A percentile compares a stretch with the other conserved stretches of the same genome.
Evolutionary conservation across 176 grass and related monocot species (phyloP).

Genomic region (Raddia guianensis): DNA sequence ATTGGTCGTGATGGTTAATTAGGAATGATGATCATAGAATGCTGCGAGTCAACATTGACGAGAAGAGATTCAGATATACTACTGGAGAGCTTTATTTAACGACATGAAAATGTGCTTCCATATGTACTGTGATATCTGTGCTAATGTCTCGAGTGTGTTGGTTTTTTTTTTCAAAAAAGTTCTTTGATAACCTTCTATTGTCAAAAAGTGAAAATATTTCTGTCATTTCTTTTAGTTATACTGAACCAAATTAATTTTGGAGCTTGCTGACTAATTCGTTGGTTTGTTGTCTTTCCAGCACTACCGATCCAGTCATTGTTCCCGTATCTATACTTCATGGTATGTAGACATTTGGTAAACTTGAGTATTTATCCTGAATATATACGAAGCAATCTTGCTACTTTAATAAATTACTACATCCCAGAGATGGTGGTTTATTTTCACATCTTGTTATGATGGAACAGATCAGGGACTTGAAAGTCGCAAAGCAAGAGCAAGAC

Average conservation of each 20-base stretch:
- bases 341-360: constrained; percentile 33
- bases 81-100: neutral
- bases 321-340: constrained; percentile 81
- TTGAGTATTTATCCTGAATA: neutral
- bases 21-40: neutral
- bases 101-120: neutral
- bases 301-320: constrained; percentile 60
- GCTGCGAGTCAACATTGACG: neutral
- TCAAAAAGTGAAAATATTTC: neutral
- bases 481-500: constrained; percentile 69
- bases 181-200: neutral
- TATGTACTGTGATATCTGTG: neutral
- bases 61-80: neutral
- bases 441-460: constrained; percentile 6
- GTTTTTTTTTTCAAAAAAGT: neutral
- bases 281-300: constrained; percentile 49
- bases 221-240: neutral
- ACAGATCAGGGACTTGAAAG: constrained; percentile 72
- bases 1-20: neutral
- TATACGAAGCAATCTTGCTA: neutral
- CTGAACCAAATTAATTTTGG: neutral
- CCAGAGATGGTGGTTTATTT: neutral
- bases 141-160: neutral
- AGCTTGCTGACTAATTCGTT: neutral
- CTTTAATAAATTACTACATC: neutral